Evolutionary conservation across 1,284 basidiomycete species (phyloP), one percentile per base, ranked within the genome.

Genomic region (Fistulina hepatica): DNA sequence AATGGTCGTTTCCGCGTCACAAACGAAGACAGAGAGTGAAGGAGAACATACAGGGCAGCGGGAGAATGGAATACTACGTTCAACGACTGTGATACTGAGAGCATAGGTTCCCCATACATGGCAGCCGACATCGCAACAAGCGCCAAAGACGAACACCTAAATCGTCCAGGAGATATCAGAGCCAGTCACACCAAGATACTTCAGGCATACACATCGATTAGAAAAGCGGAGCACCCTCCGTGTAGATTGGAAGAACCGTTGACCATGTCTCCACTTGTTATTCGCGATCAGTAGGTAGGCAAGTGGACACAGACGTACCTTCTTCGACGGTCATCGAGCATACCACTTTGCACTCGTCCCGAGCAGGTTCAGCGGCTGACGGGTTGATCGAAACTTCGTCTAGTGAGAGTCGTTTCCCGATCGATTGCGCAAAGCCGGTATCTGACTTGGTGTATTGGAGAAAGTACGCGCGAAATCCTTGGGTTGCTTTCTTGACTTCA

Each of bases 1-100:
- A 25, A 25, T 25, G 9, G n/a, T 25, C 24, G 24, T 9, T 9
- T 25, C 9, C n/a, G 24, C 24, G 24, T 25, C 9, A 25, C 9
- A 25, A n/a, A n/a, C n/a, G n/a, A n/a, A n/a, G n/a, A n/a, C n/a
- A n/a, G n/a, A n/a, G n/a, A n/a, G n/a, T n/a, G 24, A n/a, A n/a
- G 24, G 9, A 41, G 13, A 20, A 59, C 70, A 42, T 48, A 65
- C 73, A 61, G 19, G 24, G 44, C 49, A 5, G 71, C 69, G 5
- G 73, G 73, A 1, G 73, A 70, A 46, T 75, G 73, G 43, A 66
- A 76, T 26, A 67, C 54, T 25, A 65, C 51, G 34, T 67, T 65
- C 22, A 76, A 55, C 8, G 60, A 62, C 46, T 71, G 69, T 1
- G 73, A 73, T 9, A 67, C 60, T 16, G 48, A 57, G 4, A 55